Base-by-base conservation (phyloP, 2,329 filamentous ascomycete genomes). In the Biscogniauxia mediterranea region DNA sequence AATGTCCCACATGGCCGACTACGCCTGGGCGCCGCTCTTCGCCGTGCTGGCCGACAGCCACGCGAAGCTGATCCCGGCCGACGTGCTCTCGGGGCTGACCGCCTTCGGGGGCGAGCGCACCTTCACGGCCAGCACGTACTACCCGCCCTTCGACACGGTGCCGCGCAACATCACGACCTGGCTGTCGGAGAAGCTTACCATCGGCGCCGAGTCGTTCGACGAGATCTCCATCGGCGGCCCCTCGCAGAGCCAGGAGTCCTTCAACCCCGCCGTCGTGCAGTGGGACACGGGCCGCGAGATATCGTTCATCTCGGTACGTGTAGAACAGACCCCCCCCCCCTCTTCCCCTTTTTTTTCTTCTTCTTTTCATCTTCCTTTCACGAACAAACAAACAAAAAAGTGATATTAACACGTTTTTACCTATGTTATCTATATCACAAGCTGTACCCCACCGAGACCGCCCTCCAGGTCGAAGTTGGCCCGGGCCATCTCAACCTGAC, bases 1-100 rank as follows among this genome's bases (percentile, higher is more conserved):
- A n/a, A 85, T 87, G 79, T 81, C 82, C 0, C 86, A 89, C 65
- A 78, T 80, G 42, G 80, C 80, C 25, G 86, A 89, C 70, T 87
- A 84, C 64, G 81, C 84, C 15, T 85, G 84, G 66, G 80, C 77
- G 0, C 85, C 85, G 0, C 71, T 88, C 0, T 77, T 88, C 52
- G 82, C 85, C 0, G 79, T 85, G 1, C 72, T 88, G 4, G 77
- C 83, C 0, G 74, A 78, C 0, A 82, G 76, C 59, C 82, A 86
- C 64, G 76, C 78, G 60, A 74, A 75, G 0, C 73, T 85, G 5
- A 70, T 86, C 6, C 77, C 81, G 0, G 74, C 76, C 2, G 66
- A 70, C 5, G 71, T 83, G 4, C 69, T 79, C 1, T 64, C 70
- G 0, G 72, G 74, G 0, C 73, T 88, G 19, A 74, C 70, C 0